Conservation (phyloP, 2,329 filamentous ascomycete species). For the Colletotrichum coccodes region DNA sequence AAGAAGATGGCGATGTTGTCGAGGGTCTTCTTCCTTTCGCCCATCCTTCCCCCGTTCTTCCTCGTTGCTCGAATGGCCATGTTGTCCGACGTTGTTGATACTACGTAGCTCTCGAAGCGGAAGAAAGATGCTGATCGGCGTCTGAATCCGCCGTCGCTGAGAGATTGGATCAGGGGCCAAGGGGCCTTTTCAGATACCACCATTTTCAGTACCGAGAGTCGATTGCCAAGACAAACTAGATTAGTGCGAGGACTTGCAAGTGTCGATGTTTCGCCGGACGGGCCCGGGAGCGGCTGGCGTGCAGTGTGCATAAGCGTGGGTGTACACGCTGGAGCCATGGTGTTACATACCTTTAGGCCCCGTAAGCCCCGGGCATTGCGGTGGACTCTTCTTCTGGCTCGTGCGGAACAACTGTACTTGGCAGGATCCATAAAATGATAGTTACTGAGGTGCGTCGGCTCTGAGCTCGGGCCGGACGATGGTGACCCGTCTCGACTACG, state of each 20-base stretch:
- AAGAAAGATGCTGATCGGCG: background rate
- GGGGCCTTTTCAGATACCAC: background rate
- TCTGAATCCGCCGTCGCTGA: background rate
- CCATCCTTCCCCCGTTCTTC: background rate
- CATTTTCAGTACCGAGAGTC: background rate
- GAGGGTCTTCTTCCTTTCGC: background rate
- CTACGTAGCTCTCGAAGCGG: background rate
- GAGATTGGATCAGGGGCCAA: background rate
- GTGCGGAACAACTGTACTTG: background rate
- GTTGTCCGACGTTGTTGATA: background rate
- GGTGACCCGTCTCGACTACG: background rate
- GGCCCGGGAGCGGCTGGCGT: background rate
- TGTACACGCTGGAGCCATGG: no score
- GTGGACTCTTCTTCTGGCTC: background rate
- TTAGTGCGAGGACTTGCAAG: constrained; percentile 1
- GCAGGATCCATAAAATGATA: no score
- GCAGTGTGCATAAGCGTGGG: background rate
- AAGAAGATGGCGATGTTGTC: background rate
- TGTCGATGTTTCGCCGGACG: background rate
- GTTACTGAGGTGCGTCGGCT: background rate
- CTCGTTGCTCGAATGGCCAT: background rate
- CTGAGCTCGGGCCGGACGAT: background rate
- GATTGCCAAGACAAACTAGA: background rate
- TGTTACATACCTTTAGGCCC: background rate
- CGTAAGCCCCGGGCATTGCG: background rate